These are phyloP conservation scores for Candida cerambycidarum DNA, from an alignment of 805 yeast species.

Conservation along the genomic window DNA sequence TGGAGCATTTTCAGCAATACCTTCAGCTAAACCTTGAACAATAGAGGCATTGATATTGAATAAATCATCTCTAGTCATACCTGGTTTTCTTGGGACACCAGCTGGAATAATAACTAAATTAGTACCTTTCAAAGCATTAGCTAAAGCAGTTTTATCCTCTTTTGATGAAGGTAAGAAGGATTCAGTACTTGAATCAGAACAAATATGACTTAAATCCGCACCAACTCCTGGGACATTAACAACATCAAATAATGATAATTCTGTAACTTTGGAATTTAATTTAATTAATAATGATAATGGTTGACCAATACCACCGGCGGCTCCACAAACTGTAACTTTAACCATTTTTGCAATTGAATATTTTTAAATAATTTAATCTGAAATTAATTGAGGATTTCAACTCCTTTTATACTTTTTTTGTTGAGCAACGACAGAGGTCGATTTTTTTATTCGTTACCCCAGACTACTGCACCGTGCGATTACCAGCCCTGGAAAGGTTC, in stretches of 20 bases:
- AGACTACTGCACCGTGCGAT: conserved; percentile 3
- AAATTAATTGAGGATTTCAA: conserved; percentile 1
- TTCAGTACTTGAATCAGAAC: conserved; percentile 60
- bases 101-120: conserved; percentile 69
- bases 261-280: conserved; percentile 59
- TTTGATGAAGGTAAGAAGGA: conserved; percentile 60
- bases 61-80: conserved; percentile 90
- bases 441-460: conserved; percentile 8
- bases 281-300: conserved; percentile 82
- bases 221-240: conserved; percentile 85
- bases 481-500: conserved; percentile 2
- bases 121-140: conserved; percentile 44
- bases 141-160: conserved; percentile 48
- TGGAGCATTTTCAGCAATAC: conserved; percentile 71
- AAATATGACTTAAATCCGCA: conserved; percentile 82
- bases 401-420: conserved; percentile 8
- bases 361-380: not conserved
- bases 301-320: conserved; percentile 95
- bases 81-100: conserved; percentile 92
- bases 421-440: conserved; percentile 8
- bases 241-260: conserved; percentile 80
- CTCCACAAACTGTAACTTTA: conserved; percentile 86
- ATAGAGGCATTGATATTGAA: conserved; percentile 83
- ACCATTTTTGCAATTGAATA: conserved; percentile 29
- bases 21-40: conserved; percentile 69